These are phyloP conservation scores for Isabelozyma gotoi DNA, from an alignment of 805 yeast genomes.

Conservation along the genomic window DNA sequence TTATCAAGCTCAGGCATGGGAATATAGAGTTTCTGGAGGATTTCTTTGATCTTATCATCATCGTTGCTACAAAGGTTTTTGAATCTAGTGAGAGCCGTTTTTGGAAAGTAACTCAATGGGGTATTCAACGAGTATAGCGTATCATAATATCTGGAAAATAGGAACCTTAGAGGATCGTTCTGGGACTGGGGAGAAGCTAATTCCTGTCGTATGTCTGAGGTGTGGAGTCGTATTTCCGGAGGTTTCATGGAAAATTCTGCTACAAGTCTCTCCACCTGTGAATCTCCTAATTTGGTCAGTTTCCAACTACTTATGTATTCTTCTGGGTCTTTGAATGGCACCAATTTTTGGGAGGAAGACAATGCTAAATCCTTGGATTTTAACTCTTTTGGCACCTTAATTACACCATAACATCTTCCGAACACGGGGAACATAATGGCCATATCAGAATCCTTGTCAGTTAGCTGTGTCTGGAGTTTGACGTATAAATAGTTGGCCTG, in stretches of 20 bases:
- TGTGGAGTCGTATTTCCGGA: background rate
- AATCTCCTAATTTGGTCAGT: background rate
- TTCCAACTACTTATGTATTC: background rate
- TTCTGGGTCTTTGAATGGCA: background rate
- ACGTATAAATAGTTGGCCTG: slow-evolving; percentile 10
- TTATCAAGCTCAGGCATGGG: slow-evolving; percentile 39
- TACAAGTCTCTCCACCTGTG: background rate
- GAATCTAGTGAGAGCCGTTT: slow-evolving; percentile 50
- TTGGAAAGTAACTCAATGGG: slow-evolving; percentile 43
- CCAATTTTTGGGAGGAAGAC: background rate
- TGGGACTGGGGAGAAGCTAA: slow-evolving; percentile 11
- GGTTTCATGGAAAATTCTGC: background rate
- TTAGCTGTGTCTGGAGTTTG: slow-evolving; percentile 9
- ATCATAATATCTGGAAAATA: slow-evolving; percentile 32
- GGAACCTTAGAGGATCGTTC: slow-evolving; percentile 26
- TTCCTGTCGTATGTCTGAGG: background rate
- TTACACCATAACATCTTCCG: slow-evolving; percentile 10
- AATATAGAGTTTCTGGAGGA: slow-evolving; percentile 29
- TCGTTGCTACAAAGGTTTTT: slow-evolving; percentile 39
- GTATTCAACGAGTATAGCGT: slow-evolving; percentile 39
- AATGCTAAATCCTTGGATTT: slow-evolving; percentile 6
- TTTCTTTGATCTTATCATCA: slow-evolving; percentile 13
- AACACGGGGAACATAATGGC: slow-evolving; percentile 12
- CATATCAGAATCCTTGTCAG: slow-evolving; percentile 10
- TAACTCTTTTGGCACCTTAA: slow-evolving; percentile 7